phyloP scores from a whole-genome alignment of 2,329 filamentous ascomycete species.

The Aureobasidium leucospermi region DNA sequence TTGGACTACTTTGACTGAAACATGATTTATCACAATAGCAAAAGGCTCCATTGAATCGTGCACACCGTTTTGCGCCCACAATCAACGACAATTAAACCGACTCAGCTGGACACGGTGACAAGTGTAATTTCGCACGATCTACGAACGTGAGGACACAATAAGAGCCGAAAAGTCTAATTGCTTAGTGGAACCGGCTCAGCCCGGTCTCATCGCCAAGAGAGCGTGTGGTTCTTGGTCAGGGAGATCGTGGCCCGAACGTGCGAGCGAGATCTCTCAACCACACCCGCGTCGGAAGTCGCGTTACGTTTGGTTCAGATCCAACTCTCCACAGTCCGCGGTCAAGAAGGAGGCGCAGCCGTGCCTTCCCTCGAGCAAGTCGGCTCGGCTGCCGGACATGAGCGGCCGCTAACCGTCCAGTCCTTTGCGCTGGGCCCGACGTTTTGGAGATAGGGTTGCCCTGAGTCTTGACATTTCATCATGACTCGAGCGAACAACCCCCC shows the following conservation, averaged over 20 bases:
- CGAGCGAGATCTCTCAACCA: neutral
- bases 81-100: conserved; percentile 4
- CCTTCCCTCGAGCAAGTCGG: neutral
- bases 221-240: neutral
- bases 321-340: conserved; percentile 1
- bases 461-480: conserved; percentile 6
- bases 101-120: neutral
- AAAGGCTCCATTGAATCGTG: neutral
- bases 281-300: neutral
- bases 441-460: neutral
- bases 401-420: conserved; percentile 5
- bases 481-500: neutral
- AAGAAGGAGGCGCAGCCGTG: neutral
- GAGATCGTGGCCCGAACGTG: conserved; percentile 10
- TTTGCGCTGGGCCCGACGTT: neutral
- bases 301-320: neutral
- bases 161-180: conserved; percentile 2
- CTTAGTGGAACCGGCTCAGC: neutral
- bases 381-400: neutral
- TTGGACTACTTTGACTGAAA: conserved; percentile 1
- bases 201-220: conserved; percentile 10
- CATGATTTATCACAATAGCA: neutral
- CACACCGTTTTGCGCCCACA: neutral
- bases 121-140: conserved; percentile 7
- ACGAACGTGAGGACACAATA: conserved; percentile 4